Evolutionary conservation across 2,329 filamentous ascomycete genomes (phyloP).

Genomic region (Hypoxylon sp.): DNA sequence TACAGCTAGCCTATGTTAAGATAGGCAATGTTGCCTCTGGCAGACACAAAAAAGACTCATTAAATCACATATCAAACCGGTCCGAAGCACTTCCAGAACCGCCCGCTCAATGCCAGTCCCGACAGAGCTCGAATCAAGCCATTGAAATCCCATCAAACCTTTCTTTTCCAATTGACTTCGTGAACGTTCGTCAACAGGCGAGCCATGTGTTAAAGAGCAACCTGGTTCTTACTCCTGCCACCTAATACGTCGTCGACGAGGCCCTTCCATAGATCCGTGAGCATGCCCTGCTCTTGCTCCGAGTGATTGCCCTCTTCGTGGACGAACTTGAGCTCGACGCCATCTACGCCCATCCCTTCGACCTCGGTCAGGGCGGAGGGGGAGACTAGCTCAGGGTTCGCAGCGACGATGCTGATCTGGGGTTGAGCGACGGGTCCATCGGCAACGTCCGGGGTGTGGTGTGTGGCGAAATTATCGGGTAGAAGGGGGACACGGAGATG

Average conservation of each 20-base stretch:
- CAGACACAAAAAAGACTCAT: conserved; percentile 26
- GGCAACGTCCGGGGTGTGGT: conserved; percentile 58
- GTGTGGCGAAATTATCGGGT: conserved; percentile 67
- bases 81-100: conserved; percentile 43
- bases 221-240: conserved; percentile 46
- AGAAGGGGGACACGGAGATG: conserved; percentile 69
- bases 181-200: conserved; percentile 9
- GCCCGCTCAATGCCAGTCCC: conserved; percentile 32
- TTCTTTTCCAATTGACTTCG: conserved; percentile 29
- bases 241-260: conserved; percentile 64
- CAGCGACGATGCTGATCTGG: conserved; percentile 68
- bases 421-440: conserved; percentile 58
- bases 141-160: conserved; percentile 8
- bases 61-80: conserved; percentile 41
- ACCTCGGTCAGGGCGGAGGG: conserved; percentile 67
- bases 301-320: conserved; percentile 53
- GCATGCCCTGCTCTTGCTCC: conserved; percentile 59
- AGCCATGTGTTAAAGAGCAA: conserved; percentile 45
- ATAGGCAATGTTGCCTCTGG: conserved; percentile 14
- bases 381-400: conserved; percentile 66
- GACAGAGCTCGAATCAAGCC: conserved; percentile 36
- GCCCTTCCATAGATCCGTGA: conserved; percentile 68
- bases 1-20: conserved; percentile 13
- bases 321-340: conserved; percentile 66
- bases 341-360: conserved; percentile 69